phyloP scores from a whole-genome alignment of 2,329 filamentous ascomycete species.

The Dothideomycetidae sp. region DNA sequence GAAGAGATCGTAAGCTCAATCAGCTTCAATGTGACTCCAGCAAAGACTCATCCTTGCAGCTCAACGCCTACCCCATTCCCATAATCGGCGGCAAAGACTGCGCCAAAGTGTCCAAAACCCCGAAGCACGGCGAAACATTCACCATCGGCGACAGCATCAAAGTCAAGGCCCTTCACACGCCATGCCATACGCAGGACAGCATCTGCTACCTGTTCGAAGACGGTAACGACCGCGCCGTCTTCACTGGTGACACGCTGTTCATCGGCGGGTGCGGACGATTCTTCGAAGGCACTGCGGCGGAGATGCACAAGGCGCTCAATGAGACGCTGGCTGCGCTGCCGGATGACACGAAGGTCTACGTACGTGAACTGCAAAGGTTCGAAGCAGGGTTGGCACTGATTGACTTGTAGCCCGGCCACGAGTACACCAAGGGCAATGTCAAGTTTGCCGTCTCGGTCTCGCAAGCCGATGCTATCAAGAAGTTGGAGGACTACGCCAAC shows the following conservation, averaged over 20 bases:
- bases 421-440: conserved; percentile 95
- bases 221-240: conserved; percentile 61
- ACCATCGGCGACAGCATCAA: conserved; percentile 70
- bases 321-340: conserved; percentile 66
- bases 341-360: conserved; percentile 82
- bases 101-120: conserved; percentile 62
- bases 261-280: conserved; percentile 90
- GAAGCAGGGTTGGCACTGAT: neutral
- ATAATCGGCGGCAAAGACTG: conserved; percentile 86
- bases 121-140: conserved; percentile 61
- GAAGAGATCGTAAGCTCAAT: conserved; percentile 49
- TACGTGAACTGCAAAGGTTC: conserved; percentile 30
- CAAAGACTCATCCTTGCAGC: conserved; percentile 23
- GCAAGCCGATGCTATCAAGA: conserved; percentile 61
- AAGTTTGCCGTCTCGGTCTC: conserved; percentile 70
- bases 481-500: conserved; percentile 61
- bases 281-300: conserved; percentile 76
- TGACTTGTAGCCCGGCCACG: conserved; percentile 64
- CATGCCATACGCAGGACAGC: conserved; percentile 95
- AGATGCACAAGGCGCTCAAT: conserved; percentile 93
- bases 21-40: neutral
- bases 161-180: conserved; percentile 82
- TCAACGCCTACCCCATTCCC: conserved; percentile 49
- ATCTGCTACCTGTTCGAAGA: conserved; percentile 93
- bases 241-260: conserved; percentile 93